A percentile compares a stretch with the other conserved stretches of the same genome.
Conservation (phyloP, 1,284 basidiomycete species). For the Trichosporon ovoides region DNA sequence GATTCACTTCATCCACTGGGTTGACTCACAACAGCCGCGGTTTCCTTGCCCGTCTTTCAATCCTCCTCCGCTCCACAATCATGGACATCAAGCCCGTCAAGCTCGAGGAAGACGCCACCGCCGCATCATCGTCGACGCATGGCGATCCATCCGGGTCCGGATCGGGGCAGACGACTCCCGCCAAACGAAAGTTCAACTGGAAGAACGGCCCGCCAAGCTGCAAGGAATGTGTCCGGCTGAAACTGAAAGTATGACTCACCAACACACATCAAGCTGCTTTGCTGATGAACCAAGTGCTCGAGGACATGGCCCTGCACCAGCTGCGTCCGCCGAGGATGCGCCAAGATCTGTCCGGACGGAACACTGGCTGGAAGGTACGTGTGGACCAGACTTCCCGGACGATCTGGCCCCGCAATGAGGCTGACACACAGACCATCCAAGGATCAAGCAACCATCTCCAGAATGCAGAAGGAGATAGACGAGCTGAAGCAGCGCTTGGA, state of each 20-base stretch:
- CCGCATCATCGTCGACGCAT: neutral
- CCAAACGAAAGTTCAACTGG: conserved; percentile 20
- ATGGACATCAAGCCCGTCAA: too few relatives aligned
- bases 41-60: neutral
- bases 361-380: conserved; percentile 21
- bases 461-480: conserved; percentile 19
- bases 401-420: neutral
- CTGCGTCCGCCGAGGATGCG: conserved; percentile 23
- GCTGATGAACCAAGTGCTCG: conserved; percentile 17
- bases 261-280: neutral
- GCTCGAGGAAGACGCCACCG: neutral
- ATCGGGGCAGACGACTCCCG: neutral
- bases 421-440: conserved; percentile 17
- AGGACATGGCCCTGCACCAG: conserved; percentile 25
- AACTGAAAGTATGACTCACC: conserved; percentile 21
- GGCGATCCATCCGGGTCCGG: neutral
- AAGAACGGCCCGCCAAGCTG: conserved; percentile 23
- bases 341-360: conserved; percentile 22
- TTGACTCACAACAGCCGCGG: neutral
- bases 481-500: conserved; percentile 8
- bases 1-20: too few relatives aligned
- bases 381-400: neutral
- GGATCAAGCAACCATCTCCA: conserved; percentile 17
- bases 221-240: conserved; percentile 24
- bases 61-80: too few relatives aligned